A percentile compares a stretch with the other conserved stretches of the same genome.
These are phyloP conservation scores for Rubroboletus pulcherrimus DNA, from an alignment of 768 basidiomycete genomes.

Conservation along the genomic window DNA sequence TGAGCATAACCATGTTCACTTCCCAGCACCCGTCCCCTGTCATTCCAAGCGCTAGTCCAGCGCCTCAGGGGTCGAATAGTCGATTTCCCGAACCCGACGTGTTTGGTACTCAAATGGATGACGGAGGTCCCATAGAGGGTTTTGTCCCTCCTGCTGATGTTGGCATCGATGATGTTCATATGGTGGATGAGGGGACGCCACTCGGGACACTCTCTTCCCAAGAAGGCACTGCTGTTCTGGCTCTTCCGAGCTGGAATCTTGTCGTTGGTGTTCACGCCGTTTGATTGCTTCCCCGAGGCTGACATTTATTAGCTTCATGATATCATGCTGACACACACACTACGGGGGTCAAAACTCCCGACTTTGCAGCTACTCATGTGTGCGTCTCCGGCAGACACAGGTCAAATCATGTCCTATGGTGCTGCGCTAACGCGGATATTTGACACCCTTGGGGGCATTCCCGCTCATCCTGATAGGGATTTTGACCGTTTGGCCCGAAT, in stretches of 20 bases:
- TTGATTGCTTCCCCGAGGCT: slow-evolving; percentile 1
- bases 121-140: slow-evolving; percentile 9
- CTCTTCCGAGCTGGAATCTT: slow-evolving; percentile 48
- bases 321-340: slow-evolving; percentile 56
- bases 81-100: slow-evolving; percentile 20
- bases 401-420: slow-evolving; percentile 36
- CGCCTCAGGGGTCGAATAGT: slow-evolving; percentile 4
- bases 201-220: slow-evolving; percentile 20
- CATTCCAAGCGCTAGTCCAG: slow-evolving; percentile 27
- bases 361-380: slow-evolving; percentile 56
- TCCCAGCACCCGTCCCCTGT: slow-evolving; percentile 9
- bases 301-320: slow-evolving; percentile 47
- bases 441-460: slow-evolving; percentile 26
- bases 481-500: slow-evolving; percentile 18
- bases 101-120: slow-evolving; percentile 14
- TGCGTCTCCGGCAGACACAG: slow-evolving; percentile 26
- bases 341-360: slow-evolving; percentile 33
- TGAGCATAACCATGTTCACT: background rate
- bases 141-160: slow-evolving; percentile 12
- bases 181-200: slow-evolving; percentile 27
- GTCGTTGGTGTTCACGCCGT: slow-evolving; percentile 42
- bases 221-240: slow-evolving; percentile 32
- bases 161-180: slow-evolving; percentile 35
- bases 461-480: slow-evolving; percentile 16
- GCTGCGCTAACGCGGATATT: slow-evolving; percentile 38